Conservation (phyloP, 345 rosid genomes). For the Bruguiera parviflora region DNA sequence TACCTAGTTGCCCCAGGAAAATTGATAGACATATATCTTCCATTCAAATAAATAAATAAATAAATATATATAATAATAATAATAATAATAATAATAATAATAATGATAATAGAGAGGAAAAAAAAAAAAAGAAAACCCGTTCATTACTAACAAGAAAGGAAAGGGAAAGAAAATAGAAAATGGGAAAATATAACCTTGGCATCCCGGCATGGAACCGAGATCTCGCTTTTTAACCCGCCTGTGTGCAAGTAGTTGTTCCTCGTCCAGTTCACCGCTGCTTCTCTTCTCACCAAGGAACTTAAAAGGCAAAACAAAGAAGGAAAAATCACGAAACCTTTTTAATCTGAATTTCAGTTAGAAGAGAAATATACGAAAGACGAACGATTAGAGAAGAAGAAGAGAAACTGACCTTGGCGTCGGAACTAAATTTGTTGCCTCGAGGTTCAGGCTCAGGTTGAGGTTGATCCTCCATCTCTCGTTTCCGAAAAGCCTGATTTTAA, state of each 20-base stretch:
- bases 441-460: too few species aligned
- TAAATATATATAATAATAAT: too few species aligned
- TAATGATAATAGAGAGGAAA: too few species aligned
- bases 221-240: constrained; percentile 36
- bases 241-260: constrained; percentile 13
- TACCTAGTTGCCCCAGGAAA: too few species aligned
- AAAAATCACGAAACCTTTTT: too few species aligned
- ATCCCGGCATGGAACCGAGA: constrained; percentile 21
- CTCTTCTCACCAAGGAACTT: constrained; percentile 26
- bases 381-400: neutral
- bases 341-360: too few species aligned
- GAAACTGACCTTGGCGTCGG: constrained; percentile 15
- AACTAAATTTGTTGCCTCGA: neutral
- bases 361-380: too few species aligned
- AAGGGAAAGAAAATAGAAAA: neutral
- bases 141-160: neutral
- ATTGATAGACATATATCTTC: too few species aligned
- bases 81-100: too few species aligned
- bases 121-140: too few species aligned
- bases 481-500: neutral
- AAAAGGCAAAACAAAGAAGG: neutral
- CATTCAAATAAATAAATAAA: too few species aligned
- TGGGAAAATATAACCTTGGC: constrained; percentile 30
- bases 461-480: constrained; percentile 8
- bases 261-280: constrained; percentile 9